Evolutionary conservation across 805 yeast species (phyloP).

Genomic region (Monosporozyma aerobia): DNA sequence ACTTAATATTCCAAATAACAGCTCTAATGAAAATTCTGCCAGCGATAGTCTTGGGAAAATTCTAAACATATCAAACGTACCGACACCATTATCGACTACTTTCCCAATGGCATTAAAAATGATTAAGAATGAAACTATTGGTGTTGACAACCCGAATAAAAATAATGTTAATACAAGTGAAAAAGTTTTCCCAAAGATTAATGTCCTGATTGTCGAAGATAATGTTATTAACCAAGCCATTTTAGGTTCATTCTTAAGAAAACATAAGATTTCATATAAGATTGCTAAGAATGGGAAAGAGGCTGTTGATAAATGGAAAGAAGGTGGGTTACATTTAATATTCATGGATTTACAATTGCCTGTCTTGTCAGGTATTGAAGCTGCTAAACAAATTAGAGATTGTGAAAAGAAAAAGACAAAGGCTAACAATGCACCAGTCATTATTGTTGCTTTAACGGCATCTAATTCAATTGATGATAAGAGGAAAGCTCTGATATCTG

Average conservation of each 20-base stretch:
- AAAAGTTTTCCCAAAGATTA: slow-evolving; percentile 77
- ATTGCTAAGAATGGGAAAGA: slow-evolving; percentile 92
- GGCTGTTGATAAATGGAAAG: slow-evolving; percentile 89
- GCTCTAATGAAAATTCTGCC: slow-evolving; percentile 22
- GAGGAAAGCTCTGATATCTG: slow-evolving; percentile 88
- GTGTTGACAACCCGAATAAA: not conserved
- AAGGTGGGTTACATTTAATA: slow-evolving; percentile 89
- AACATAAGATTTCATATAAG: slow-evolving; percentile 73
- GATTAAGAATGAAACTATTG: not conserved
- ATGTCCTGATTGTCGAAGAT: slow-evolving; percentile 91
- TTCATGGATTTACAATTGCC: slow-evolving; percentile 97
- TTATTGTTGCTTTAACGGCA: slow-evolving; percentile 94
- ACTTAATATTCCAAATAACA: not conserved
- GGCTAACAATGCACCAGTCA: slow-evolving; percentile 70
- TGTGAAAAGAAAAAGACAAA: slow-evolving; percentile 57
- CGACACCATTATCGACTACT: not conserved
- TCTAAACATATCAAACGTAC: not conserved
- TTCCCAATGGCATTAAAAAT: slow-evolving; percentile 1
- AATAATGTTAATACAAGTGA: slow-evolving; percentile 25
- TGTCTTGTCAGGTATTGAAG: slow-evolving; percentile 91
- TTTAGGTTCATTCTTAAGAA: slow-evolving; percentile 77
- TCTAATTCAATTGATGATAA: slow-evolving; percentile 77
- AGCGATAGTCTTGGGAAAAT: not conserved
- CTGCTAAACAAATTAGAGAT: slow-evolving; percentile 82
- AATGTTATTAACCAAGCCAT: slow-evolving; percentile 89